Evolutionary conservation across 768 basidiomycete species (phyloP).

Genomic region (Mycena venus): DNA sequence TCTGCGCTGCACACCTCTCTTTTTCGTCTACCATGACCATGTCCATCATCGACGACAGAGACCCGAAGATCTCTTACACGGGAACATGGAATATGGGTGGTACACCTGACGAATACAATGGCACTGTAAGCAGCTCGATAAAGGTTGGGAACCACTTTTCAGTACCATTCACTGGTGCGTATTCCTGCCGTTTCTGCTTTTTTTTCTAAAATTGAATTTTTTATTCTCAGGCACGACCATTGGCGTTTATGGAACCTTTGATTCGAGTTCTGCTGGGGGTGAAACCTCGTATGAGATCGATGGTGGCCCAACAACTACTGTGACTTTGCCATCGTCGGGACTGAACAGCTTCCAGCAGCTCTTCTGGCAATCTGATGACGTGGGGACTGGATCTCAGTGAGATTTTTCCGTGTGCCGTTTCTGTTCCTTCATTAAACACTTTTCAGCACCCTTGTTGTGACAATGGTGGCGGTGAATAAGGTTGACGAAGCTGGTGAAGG

Average conservation of each 20-base stretch:
- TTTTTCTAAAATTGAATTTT: background rate
- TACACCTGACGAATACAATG: slow-evolving; percentile 1
- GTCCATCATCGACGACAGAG: slow-evolving; percentile 9
- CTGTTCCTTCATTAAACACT: background rate
- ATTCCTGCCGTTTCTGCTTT: background rate
- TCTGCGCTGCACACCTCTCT: background rate
- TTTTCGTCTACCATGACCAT: background rate
- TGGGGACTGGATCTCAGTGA: background rate
- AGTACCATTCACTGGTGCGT: slow-evolving; percentile 18
- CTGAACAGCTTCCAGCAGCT: background rate
- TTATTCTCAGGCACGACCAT: slow-evolving; percentile 4
- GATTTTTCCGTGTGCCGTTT: background rate
- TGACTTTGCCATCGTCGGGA: background rate
- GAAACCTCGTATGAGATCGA: slow-evolving; percentile 12
- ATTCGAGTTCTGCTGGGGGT: background rate
- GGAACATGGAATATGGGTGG: slow-evolving; percentile 16
- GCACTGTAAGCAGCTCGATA: slow-evolving; percentile 7
- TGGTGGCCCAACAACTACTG: background rate
- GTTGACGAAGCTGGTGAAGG: background rate
- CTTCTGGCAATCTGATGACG: background rate
- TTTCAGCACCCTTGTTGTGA: background rate
- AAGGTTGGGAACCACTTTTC: slow-evolving; percentile 2
- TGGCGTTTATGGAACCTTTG: slow-evolving; percentile 11
- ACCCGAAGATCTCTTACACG: background rate
- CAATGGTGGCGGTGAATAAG: background rate